Conservation (phyloP, 1,139 yeast species). For the Taiozyma sp. region DNA sequence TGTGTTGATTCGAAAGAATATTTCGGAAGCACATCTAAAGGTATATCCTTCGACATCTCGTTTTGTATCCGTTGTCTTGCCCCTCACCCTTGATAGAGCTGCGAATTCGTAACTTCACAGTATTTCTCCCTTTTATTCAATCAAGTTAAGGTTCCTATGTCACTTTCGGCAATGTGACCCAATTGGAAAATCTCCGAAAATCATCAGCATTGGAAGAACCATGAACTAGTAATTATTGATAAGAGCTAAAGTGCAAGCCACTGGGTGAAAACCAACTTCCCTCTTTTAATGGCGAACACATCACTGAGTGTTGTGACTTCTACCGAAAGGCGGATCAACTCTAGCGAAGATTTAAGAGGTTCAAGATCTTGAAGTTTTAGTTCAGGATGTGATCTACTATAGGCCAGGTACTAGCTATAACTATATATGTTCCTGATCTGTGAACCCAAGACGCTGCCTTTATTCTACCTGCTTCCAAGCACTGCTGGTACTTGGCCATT, state of each 20-base stretch:
- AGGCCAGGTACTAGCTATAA: no score
- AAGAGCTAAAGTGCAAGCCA: not conserved
- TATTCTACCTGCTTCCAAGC: not conserved
- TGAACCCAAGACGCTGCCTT: no score
- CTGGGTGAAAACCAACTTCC: no score
- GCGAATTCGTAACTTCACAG: not conserved
- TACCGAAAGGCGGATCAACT: not conserved
- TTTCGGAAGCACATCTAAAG: constrained; percentile 1
- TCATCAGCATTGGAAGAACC: not conserved
- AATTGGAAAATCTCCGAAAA: not conserved
- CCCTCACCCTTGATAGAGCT: not conserved
- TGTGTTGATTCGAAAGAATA: not conserved
- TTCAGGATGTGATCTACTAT: no score
- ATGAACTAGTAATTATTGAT: not conserved
- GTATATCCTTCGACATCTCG: not conserved
- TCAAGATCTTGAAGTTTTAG: no score
- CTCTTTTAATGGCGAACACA: no score
- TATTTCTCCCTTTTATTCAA: not conserved
- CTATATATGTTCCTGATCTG: no score
- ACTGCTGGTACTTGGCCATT: no score
- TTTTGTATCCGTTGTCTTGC: not conserved
- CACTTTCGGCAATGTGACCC: not conserved
- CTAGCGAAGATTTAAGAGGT: no score
- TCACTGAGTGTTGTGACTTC: no score
- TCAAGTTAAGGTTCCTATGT: constrained; percentile 7